Conservation (phyloP, 768 basidiomycete species). For the Russula emetica region DNA sequence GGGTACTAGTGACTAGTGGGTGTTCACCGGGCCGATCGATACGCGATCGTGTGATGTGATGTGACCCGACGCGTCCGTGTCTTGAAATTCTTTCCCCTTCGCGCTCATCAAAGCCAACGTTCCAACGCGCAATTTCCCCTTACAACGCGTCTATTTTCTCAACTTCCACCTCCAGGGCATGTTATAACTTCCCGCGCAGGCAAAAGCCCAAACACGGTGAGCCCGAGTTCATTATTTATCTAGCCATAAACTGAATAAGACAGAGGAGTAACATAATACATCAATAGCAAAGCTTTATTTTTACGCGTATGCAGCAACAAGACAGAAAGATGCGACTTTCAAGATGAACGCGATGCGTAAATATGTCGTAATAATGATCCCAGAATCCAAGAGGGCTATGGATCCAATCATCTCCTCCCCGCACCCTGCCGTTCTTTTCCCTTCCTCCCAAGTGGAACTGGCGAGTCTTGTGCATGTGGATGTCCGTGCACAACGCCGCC, state of each 20-base stretch:
- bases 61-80: background rate
- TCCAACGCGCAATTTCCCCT: background rate
- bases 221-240: background rate
- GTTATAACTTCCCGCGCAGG: background rate
- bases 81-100: background rate
- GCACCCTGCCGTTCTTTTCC: slow-evolving; percentile 20
- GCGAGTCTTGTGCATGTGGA: slow-evolving; percentile 8
- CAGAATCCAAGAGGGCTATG: background rate
- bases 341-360: background rate
- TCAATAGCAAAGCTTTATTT: slow-evolving; percentile 17
- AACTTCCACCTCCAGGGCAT: background rate
- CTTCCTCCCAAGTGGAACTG: slow-evolving; percentile 19
- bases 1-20: too few relatives aligned
- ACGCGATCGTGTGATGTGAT: slow-evolving; percentile 10
- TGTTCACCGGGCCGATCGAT: background rate
- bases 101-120: background rate
- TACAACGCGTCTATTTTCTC: background rate
- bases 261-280: slow-evolving; percentile 1
- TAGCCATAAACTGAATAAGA: background rate
- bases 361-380: background rate
- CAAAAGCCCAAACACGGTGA: background rate
- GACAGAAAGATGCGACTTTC: background rate
- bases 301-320: slow-evolving; percentile 3
- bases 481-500: background rate
- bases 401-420: slow-evolving; percentile 15